Evolutionary conservation across 2,329 filamentous ascomycete genomes (phyloP).

Genomic region (Fonsecaea pugnacius): DNA sequence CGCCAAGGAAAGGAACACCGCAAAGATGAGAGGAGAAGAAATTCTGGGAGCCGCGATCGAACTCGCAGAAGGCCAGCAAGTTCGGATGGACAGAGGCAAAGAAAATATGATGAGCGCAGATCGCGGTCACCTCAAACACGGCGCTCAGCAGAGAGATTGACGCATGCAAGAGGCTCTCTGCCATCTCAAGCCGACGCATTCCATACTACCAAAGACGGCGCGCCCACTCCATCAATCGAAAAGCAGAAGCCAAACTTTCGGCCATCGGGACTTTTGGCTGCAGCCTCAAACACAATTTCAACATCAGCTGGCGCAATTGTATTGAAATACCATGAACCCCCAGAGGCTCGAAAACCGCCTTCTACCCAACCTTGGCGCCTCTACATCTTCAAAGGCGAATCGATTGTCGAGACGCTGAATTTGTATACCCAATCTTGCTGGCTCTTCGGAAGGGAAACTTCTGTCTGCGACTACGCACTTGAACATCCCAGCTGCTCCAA

Average conservation of each 20-base stretch:
- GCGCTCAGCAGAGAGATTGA: slow-evolving; percentile 21
- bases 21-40: slow-evolving; percentile 4
- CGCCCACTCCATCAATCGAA: slow-evolving; percentile 49
- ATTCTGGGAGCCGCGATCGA: slow-evolving; percentile 24
- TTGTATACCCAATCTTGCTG: slow-evolving; percentile 80
- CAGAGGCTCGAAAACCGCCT: slow-evolving; percentile 87
- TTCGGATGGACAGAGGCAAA: slow-evolving; percentile 1
- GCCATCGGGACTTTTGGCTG: slow-evolving; percentile 78
- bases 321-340: slow-evolving; percentile 94
- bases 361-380: slow-evolving; percentile 80
- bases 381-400: slow-evolving; percentile 86
- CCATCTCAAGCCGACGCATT: slow-evolving; percentile 55
- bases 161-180: slow-evolving; percentile 42
- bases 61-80: slow-evolving; percentile 18
- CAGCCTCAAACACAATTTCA: slow-evolving; percentile 81
- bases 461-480: slow-evolving; percentile 79
- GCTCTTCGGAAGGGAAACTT: slow-evolving; percentile 79
- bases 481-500: slow-evolving; percentile 93
- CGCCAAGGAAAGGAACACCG: neutral
- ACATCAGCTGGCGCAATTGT: slow-evolving; percentile 68
- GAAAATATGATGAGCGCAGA: slow-evolving; percentile 14
- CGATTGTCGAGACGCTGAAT: slow-evolving; percentile 80
- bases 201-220: slow-evolving; percentile 39
- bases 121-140: slow-evolving; percentile 30
- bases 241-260: slow-evolving; percentile 90